Percentiles rank a stretch among this genome's conserved stretches.
Evolutionary conservation across 2,329 filamentous ascomycete species (phyloP).

Genomic region (Fusarium cyanostomum): DNA sequence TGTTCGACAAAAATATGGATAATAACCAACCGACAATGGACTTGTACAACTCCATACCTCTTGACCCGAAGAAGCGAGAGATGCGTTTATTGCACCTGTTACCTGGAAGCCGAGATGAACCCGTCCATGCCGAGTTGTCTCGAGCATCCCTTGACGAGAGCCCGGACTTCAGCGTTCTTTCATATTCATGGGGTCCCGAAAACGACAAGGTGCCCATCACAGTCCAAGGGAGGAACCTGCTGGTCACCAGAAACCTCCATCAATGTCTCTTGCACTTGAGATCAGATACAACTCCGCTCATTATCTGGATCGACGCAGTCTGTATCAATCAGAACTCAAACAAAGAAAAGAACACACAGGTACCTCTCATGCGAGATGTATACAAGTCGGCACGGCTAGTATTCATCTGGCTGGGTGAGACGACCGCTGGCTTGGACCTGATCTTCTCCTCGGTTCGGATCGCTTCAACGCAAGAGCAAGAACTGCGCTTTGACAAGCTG

Average conservation of each 20-base stretch:
- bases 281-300: background rate
- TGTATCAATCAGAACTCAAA: constrained; percentile 3
- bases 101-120: background rate
- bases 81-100: background rate
- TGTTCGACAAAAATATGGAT: no score
- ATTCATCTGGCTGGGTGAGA: constrained; percentile 3
- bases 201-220: background rate
- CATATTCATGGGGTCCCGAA: constrained; percentile 2
- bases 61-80: background rate
- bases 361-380: background rate
- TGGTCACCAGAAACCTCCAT: background rate
- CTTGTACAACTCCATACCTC: background rate
- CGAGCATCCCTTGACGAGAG: background rate
- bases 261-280: background rate
- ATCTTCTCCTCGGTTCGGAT: background rate
- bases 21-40: no score
- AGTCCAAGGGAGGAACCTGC: background rate
- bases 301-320: constrained; percentile 5
- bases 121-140: background rate
- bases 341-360: background rate
- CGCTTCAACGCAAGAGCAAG: background rate
- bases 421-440: background rate
- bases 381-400: background rate
- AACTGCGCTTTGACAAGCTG: background rate
- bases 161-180: constrained; percentile 3